Conservation (phyloP, 1,139 yeast species). For the Dujonia santamariae region DNA sequence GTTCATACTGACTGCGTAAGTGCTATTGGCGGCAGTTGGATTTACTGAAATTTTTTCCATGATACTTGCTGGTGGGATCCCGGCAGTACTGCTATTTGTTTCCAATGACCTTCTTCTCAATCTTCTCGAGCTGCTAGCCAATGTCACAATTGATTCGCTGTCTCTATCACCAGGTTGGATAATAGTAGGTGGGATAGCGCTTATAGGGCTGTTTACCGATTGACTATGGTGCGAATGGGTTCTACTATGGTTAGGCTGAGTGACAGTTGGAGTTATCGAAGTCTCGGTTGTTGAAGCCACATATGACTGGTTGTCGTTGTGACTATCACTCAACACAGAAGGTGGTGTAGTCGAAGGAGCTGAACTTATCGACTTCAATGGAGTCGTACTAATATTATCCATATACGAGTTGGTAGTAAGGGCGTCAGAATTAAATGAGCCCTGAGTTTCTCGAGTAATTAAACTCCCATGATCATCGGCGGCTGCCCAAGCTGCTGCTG, state of each 20-base stretch:
- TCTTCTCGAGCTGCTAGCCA: conserved; percentile 52
- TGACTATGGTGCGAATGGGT: conserved; percentile 2
- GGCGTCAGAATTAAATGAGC: conserved; percentile 22
- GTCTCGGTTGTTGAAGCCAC: conserved; percentile 54
- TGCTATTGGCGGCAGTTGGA: conserved; percentile 28
- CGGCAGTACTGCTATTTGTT: conserved; percentile 58
- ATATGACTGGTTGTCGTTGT: conserved; percentile 35
- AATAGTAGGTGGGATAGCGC: background rate
- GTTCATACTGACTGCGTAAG: conserved; percentile 25
- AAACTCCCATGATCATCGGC: conserved; percentile 5
- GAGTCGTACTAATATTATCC: conserved; percentile 48
- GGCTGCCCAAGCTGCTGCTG: conserved; percentile 1
- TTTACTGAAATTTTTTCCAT: conserved; percentile 47
- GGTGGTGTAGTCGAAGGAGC: conserved; percentile 47
- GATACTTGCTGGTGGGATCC: conserved; percentile 65
- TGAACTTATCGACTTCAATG: conserved; percentile 50
- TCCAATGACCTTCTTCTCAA: conserved; percentile 51
- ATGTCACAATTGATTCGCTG: conserved; percentile 52
- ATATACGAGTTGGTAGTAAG: conserved; percentile 14
- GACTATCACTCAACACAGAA: conserved; percentile 40
- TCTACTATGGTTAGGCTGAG: conserved; percentile 1
- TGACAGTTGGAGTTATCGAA: conserved; percentile 44
- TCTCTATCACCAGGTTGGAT: conserved; percentile 30
- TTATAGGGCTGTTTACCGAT: conserved; percentile 1
- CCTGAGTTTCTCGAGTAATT: conserved; percentile 6